These are phyloP conservation scores for Pestalotiopsis sp. DNA, from an alignment of 2,329 filamentous ascomycete species.

Conservation along the genomic window DNA sequence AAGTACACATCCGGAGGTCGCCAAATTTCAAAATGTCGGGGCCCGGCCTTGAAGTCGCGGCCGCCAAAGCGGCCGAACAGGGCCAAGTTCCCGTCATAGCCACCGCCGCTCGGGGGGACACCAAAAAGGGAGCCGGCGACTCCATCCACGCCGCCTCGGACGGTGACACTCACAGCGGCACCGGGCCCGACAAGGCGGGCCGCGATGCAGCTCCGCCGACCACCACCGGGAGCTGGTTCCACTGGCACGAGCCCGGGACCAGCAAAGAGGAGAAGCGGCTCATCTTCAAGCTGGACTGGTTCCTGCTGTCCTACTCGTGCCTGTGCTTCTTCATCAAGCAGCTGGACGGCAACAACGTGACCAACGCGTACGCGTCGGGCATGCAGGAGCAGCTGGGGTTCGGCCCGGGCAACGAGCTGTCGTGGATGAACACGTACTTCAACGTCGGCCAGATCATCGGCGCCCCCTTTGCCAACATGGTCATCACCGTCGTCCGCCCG, in stretches of 20 bases:
- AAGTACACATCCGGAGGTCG: neutral
- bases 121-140: neutral
- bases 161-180: neutral
- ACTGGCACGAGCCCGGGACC: constrained; percentile 45
- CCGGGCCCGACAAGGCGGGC: neutral
- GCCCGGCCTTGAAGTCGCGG: neutral
- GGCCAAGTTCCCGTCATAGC: neutral
- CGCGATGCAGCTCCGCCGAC: neutral
- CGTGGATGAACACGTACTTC: constrained; percentile 49
- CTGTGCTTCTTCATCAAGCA: constrained; percentile 50
- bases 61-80: neutral
- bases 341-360: constrained; percentile 48
- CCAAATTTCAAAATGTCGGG: neutral
- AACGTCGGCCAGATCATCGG: constrained; percentile 48
- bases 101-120: neutral
- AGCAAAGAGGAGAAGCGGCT: constrained; percentile 44
- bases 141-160: neutral
- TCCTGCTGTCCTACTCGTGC: constrained; percentile 41
- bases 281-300: constrained; percentile 32
- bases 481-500: constrained; percentile 46
- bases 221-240: constrained; percentile 28
- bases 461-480: constrained; percentile 44
- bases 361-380: constrained; percentile 51
- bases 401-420: constrained; percentile 41
- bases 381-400: constrained; percentile 50